phyloP scores from a whole-genome alignment of 2,329 filamentous ascomycete genomes.

The Elsinoe necatrix region DNA sequence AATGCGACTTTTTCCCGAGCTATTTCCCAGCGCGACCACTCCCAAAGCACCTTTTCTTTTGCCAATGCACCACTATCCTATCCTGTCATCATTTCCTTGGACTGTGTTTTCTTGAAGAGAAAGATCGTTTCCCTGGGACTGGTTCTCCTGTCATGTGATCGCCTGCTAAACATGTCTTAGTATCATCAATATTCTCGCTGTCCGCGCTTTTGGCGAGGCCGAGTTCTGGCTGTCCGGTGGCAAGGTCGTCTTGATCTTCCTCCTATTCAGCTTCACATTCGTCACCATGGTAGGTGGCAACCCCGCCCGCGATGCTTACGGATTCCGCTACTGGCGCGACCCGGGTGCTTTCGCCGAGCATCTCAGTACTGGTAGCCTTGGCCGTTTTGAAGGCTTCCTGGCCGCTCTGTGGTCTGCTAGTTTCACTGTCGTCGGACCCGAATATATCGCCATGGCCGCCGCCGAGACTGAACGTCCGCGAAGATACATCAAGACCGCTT shows the following conservation, averaged over 20 bases:
- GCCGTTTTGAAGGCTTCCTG: slow-evolving; percentile 31
- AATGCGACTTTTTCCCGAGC: slow-evolving; percentile 1
- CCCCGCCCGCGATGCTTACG: slow-evolving; percentile 30
- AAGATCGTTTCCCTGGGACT: background rate
- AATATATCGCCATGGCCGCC: slow-evolving; percentile 44
- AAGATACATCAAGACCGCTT: slow-evolving; percentile 39
- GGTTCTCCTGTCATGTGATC: background rate
- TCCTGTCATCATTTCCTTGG: background rate
- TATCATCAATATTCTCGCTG: slow-evolving; percentile 37
- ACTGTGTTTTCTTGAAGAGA: background rate
- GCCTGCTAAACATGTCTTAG: slow-evolving; percentile 19
- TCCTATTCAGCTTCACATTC: slow-evolving; percentile 29
- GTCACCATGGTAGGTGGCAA: slow-evolving; percentile 27
- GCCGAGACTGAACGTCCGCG: slow-evolving; percentile 41
- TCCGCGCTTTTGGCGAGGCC: slow-evolving; percentile 39
- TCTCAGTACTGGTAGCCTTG: slow-evolving; percentile 24
- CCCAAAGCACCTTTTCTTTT: slow-evolving; percentile 11
- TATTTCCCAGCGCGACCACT: background rate
- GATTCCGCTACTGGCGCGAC: slow-evolving; percentile 36
- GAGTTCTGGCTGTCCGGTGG: slow-evolving; percentile 46
- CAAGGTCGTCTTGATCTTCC: slow-evolving; percentile 36
- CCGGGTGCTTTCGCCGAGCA: slow-evolving; percentile 24
- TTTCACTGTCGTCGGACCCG: slow-evolving; percentile 41
- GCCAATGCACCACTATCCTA: slow-evolving; percentile 5
- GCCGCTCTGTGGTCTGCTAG: slow-evolving; percentile 31